Percentiles rank a stretch among this genome's conserved stretches.
Conservation (phyloP, 768 basidiomycete species). For the Dentipellis fragilis region DNA sequence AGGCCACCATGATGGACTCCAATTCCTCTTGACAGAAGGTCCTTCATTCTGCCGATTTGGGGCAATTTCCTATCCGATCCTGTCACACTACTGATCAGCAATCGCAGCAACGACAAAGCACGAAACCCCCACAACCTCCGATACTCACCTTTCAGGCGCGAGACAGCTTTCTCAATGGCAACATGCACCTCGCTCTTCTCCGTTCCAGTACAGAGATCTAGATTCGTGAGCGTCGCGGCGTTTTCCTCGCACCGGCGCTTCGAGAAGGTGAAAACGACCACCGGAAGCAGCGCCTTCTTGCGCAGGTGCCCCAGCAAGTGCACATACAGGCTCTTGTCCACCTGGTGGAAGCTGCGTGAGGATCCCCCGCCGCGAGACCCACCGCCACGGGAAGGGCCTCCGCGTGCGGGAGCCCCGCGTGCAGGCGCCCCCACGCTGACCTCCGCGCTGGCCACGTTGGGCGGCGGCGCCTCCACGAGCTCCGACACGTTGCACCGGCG, state of each 20-base stretch:
- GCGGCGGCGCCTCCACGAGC: conserved; percentile 56
- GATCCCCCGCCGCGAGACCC: conserved; percentile 28
- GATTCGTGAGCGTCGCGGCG: conserved; percentile 78
- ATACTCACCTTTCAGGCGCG: conserved; percentile 72
- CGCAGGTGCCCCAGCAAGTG: conserved; percentile 80
- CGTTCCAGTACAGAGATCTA: conserved; percentile 76
- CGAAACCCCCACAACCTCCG: neutral
- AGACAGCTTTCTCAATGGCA: conserved; percentile 84
- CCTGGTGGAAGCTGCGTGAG: conserved; percentile 51
- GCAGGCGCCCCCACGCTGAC: conserved; percentile 10
- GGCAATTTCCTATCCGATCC: conserved; percentile 89
- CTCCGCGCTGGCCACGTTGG: conserved; percentile 32
- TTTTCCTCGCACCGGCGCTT: conserved; percentile 98
- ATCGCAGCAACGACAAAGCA: conserved; percentile 1
- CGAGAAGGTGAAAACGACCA: conserved; percentile 94
- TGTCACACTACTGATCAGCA: conserved; percentile 21
- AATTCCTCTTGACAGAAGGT: conserved; percentile 84
- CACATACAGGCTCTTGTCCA: conserved; percentile 89
- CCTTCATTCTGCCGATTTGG: conserved; percentile 85
- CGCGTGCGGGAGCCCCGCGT: conserved; percentile 21
- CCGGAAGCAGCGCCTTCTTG: conserved; percentile 81
- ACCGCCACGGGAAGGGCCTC: conserved; percentile 25
- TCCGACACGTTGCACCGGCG: conserved; percentile 76
- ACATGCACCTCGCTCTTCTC: conserved; percentile 98
- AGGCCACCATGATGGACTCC: conserved; percentile 97